phyloP scores from a whole-genome alignment of 495 filamentous ascomycete species.

The Trichoderma orchidacearum region DNA sequence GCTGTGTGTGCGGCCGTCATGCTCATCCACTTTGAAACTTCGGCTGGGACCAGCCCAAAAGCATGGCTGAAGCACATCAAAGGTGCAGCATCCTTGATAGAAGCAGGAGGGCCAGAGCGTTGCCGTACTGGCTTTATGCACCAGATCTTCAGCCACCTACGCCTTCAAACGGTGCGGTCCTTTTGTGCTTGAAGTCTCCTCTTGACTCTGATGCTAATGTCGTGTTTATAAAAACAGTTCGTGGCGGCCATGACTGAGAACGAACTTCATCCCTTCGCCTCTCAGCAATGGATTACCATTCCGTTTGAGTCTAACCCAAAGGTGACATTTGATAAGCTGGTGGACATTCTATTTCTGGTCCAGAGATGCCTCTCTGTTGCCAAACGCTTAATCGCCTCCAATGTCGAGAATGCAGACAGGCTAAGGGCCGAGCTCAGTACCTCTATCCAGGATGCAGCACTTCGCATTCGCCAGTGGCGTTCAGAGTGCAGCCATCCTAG shows the following conservation, averaged over 20 bases:
- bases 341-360: background rate
- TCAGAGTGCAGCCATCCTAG: background rate
- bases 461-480: background rate
- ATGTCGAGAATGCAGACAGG: background rate
- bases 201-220: background rate
- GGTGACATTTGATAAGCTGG: background rate
- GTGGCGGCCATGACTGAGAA: background rate
- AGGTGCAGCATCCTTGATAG: background rate
- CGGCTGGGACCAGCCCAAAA: background rate
- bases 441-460: background rate
- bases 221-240: background rate
- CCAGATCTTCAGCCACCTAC: background rate
- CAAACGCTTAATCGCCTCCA: background rate
- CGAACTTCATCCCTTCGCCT: background rate
- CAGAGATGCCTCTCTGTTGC: background rate
- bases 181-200: background rate
- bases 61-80: background rate
- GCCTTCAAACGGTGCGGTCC: background rate
- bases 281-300: background rate
- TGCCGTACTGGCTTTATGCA: background rate
- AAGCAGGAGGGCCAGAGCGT: background rate
- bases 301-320: background rate
- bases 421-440: background rate
- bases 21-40: slow-evolving; percentile 2
- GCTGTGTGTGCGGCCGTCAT: background rate